Base-by-base conservation (phyloP, 306 rosid species). In the Pachyrhizus erosus region DNA sequence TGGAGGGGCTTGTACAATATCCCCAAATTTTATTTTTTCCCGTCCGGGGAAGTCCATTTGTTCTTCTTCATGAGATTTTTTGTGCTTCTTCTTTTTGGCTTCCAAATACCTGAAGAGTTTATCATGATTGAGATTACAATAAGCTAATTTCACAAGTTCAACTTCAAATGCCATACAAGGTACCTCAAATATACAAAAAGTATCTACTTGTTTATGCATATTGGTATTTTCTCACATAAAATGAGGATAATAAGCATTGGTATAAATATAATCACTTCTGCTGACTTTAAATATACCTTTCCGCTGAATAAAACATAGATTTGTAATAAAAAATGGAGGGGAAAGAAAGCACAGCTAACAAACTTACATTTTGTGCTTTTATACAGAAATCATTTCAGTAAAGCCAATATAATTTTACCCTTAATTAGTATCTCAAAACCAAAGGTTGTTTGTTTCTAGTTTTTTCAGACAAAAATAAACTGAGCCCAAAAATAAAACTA, bases 1-100 rank as follows among this genome's bases (percentile, higher is more conserved):
- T 14, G 94, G 96, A 54, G 99, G 99, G 65, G 96, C 99, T 87
- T 88, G 87, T 73, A 93, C 99, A 43, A 93, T 90, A 75, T 96
- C 99, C 69, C 99, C 99, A 83, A 93, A 96, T 86, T 85, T 82
- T 54, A 96, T 86, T 73, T 92, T 78, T 80, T 96, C 99, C 0
- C 57, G 92, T 64, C 89, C 90, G 4, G 96, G 99, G 64, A 96
- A 96, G 68, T 83, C 93, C 70, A 75, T 21, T 13, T 57, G 68
- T 17, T 82, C 93, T 39, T 86, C 96, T 27, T 81, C 78, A 69
- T 77, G 84, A 5, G 70, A 73, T 20, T 87, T 91, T 66, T 93
- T 89, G 61, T 85, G 89, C 84, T 95, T 96, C 74, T 88, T 90
- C 88, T 92, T 93, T 80, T 80, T 91, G 0, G 87, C 76, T 70